Conservation (phyloP, 1,284 basidiomycete genomes). For the Boletus smithii region DNA sequence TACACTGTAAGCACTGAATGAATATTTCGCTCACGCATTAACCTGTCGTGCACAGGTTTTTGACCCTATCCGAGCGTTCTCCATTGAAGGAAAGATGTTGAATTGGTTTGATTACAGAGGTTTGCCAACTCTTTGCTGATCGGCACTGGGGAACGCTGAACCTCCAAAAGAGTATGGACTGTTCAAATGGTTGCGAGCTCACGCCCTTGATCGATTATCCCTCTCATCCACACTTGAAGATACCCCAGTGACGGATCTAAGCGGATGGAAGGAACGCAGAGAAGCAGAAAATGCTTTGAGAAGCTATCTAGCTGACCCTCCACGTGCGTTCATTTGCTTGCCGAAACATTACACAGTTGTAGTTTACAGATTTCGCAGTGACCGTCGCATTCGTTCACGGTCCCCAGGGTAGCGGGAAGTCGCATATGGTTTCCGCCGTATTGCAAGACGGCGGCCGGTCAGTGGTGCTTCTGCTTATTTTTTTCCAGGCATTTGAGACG, state of each 20-base stretch:
- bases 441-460: constrained; percentile 62
- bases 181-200: constrained; percentile 65
- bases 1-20: constrained; percentile 63
- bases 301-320: constrained; percentile 72
- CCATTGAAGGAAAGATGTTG: constrained; percentile 79
- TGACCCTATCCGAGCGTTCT: constrained; percentile 85
- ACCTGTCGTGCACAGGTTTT: constrained; percentile 62
- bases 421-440: constrained; percentile 62
- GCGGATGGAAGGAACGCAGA: constrained; percentile 79
- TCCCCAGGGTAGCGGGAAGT: constrained; percentile 90
- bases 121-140: constrained; percentile 28
- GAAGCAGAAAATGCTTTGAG: constrained; percentile 71
- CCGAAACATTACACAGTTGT: background rate
- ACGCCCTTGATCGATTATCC: constrained; percentile 52
- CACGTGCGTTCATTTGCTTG: constrained; percentile 43
- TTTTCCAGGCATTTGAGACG: background rate
- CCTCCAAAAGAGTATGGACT: constrained; percentile 50
- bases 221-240: constrained; percentile 23
- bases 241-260: constrained; percentile 22
- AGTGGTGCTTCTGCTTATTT: constrained; percentile 15
- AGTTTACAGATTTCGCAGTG: constrained; percentile 34
- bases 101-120: constrained; percentile 79
- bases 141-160: constrained; percentile 4
- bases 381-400: constrained; percentile 85
- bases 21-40: background rate